Base-by-base conservation (phyloP, 306 rosid genomes). In the Inga oerstediana region DNA sequence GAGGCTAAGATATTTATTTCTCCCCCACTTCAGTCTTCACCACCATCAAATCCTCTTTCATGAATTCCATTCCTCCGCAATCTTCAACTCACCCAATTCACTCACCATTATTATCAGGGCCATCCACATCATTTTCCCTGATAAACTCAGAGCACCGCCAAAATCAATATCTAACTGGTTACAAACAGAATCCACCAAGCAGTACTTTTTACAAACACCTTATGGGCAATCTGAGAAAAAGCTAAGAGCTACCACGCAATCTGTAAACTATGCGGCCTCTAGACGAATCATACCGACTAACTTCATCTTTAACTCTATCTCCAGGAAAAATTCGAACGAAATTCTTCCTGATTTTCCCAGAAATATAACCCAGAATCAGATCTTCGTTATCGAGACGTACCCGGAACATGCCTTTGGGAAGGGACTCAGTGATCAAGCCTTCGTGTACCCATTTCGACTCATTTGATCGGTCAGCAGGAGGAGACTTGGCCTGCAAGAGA, bases 361-460 rank as follows among this genome's bases (percentile, higher is more conserved):
- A 88, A 80, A 88, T 79, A 46, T 88, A 88, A 35, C 91, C 91
- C n/a, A 88, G 73, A 76, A 88, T 86, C 48, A 86, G 41, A 68
- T 88, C 91, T 32, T 88, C 72, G 80, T 88, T 88, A 67, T 88
- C 91, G 30, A 88, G 89, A 51, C 87, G 89, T 7, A 88, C 88
- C 1, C 89, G 88, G 76, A 88, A 88, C 91, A 88, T 88, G 66
- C 91, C 91, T 73, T 86, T 88, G 49, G 91, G 85, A 54, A 88
- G 91, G 27, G 89, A 88, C 81, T 88, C 91, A 0, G 84, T 88
- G 86, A 88, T 86, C 17, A 84, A 83, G 6, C 91, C 91, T 75
- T 88, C 91, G 78, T 79, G 88, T 19, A 84, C 79, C 91, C 88
- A 86, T 27, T 86, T 88, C 65, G 84, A 89, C 85, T 88, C 91